A percentile compares a stretch with the other conserved stretches of the same genome.
Evolutionary conservation across 2,329 filamentous ascomycete genomes (phyloP).

Genomic region (Xylariales sp.): DNA sequence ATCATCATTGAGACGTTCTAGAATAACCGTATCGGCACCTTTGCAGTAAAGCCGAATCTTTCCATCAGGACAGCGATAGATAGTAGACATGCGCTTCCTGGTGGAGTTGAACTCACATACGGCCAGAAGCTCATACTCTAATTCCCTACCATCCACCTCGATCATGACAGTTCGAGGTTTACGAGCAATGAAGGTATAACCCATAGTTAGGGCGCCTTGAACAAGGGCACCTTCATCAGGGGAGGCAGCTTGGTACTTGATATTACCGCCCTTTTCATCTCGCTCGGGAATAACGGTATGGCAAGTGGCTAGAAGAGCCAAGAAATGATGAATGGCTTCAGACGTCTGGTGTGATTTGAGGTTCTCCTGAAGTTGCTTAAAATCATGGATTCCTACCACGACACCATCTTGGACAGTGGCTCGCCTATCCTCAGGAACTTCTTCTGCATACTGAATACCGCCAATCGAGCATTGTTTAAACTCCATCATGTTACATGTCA

Average conservation of each 20-base stretch:
- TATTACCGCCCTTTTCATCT: constrained; percentile 78
- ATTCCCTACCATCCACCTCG: constrained; percentile 75
- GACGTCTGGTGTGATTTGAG: constrained; percentile 66
- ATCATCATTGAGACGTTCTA: constrained; percentile 86
- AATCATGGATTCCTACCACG: constrained; percentile 85
- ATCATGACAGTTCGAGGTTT: constrained; percentile 92
- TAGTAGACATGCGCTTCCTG: constrained; percentile 96
- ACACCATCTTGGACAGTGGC: constrained; percentile 81
- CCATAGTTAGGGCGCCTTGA: constrained; percentile 85
- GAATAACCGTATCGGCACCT: constrained; percentile 95
- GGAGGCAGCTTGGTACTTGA: constrained; percentile 98
- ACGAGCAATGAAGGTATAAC: constrained; percentile 90
- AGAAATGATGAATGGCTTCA: constrained; percentile 78
- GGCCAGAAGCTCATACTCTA: constrained; percentile 89
- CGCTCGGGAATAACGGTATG: constrained; percentile 97
- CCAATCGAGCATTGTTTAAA: constrained; percentile 95
- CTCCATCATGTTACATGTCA: constrained; percentile 99
- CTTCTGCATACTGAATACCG: constrained; percentile 92
- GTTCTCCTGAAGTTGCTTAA: constrained; percentile 79
- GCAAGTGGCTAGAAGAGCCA: constrained; percentile 87
- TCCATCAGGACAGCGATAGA: constrained; percentile 95
- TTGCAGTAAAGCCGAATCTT: constrained; percentile 96
- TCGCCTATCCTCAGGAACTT: constrained; percentile 89
- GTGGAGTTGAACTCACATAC: constrained; percentile 99
- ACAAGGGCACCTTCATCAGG: constrained; percentile 98